A percentile compares a stretch with the other conserved stretches of the same genome.
Conservation (phyloP, 441 rosid species). For the Omphalea diandra region DNA sequence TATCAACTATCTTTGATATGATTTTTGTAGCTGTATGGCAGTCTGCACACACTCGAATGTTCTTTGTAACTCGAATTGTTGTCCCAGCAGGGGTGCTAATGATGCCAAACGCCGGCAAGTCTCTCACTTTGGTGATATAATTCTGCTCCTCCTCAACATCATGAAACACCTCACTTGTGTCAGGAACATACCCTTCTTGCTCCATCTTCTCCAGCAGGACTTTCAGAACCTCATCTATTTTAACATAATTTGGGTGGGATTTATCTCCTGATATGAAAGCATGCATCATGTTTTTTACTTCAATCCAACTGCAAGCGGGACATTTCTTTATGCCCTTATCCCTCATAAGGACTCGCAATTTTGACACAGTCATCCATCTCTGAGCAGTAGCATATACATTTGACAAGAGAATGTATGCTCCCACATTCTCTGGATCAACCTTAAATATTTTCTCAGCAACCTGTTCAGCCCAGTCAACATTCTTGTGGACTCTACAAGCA, state of each 20-base stretch:
- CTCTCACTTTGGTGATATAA: slow-evolving; percentile 64
- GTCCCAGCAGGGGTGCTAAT: slow-evolving; percentile 61
- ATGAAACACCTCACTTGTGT: slow-evolving; percentile 58
- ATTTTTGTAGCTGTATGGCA: slow-evolving; percentile 66
- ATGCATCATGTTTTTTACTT: slow-evolving; percentile 54
- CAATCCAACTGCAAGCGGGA: slow-evolving; percentile 55
- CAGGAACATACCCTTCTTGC: slow-evolving; percentile 68
- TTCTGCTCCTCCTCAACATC: slow-evolving; percentile 79
- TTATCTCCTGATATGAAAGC: slow-evolving; percentile 68
- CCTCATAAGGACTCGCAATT: slow-evolving; percentile 49
- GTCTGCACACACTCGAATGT: slow-evolving; percentile 56
- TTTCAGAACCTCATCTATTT: slow-evolving; percentile 45
- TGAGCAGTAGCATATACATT: slow-evolving; percentile 57
- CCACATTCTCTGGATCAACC: slow-evolving; percentile 60
- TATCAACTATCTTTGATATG: slow-evolving; percentile 53
- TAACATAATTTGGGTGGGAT: slow-evolving; percentile 52
- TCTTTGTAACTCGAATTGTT: slow-evolving; percentile 66
- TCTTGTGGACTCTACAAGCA: slow-evolving; percentile 61
- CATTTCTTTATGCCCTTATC: slow-evolving; percentile 47
- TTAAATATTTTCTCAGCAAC: slow-evolving; percentile 59
- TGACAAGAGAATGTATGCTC: slow-evolving; percentile 59
- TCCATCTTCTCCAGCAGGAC: slow-evolving; percentile 57
- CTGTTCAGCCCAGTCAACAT: slow-evolving; percentile 47
- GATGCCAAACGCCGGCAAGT: slow-evolving; percentile 67
- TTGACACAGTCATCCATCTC: slow-evolving; percentile 53